Evolutionary conservation across 2,329 filamentous ascomycete species (phyloP).

Genomic region (Aurifilum marmelostoma): DNA sequence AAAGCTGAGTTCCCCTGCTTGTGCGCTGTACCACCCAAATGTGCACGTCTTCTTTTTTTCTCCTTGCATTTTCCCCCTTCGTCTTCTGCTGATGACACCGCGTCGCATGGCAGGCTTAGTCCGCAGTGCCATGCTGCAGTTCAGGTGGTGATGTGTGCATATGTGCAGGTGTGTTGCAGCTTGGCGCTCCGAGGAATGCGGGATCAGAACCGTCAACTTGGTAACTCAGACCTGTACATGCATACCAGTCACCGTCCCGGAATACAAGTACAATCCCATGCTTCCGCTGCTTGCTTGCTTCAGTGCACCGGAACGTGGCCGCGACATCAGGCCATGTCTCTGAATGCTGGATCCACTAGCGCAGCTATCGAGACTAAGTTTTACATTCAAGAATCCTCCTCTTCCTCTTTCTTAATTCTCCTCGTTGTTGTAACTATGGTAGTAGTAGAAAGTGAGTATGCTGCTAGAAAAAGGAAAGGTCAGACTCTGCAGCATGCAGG

Average conservation of each 20-base stretch:
- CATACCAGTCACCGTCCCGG: not conserved
- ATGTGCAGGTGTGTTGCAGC: not conserved
- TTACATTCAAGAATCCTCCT: not conserved
- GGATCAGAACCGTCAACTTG: not conserved
- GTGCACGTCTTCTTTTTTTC: not conserved
- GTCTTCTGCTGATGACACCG: not conserved
- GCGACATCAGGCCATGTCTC: conserved; percentile 6
- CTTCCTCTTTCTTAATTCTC: not conserved
- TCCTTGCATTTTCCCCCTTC: not conserved
- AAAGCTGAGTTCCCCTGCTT: not conserved
- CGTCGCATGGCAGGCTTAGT: not conserved
- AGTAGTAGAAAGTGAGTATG: not conserved
- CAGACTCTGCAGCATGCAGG: not conserved
- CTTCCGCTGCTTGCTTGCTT: not conserved
- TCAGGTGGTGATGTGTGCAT: not conserved
- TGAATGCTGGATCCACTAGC: not conserved
- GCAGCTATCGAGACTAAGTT: not conserved
- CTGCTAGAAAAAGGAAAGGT: not conserved
- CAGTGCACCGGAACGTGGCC: not conserved
- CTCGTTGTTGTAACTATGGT: not conserved
- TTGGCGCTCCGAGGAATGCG: not conserved
- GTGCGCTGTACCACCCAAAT: not conserved
- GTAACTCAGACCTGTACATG: not conserved
- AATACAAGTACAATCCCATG: not conserved
- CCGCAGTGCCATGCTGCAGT: not conserved